These are phyloP conservation scores for Tetragonia tetragonoides DNA, from an alignment of 148 eudicot genomes.

Conservation along the genomic window DNA sequence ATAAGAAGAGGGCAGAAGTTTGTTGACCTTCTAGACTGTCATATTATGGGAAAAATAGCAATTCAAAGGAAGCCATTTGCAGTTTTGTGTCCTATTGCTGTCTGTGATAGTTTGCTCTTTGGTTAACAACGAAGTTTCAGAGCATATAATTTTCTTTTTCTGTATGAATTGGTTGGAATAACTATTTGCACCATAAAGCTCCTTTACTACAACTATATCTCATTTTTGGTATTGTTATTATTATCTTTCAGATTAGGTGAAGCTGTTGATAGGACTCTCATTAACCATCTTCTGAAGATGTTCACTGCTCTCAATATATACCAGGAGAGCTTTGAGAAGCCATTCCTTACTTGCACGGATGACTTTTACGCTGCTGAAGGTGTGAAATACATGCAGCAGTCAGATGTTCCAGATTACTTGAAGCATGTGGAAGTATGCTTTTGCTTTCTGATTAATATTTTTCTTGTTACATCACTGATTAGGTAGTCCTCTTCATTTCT, in stretches of 20 bases:
- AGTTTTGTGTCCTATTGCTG: not conserved
- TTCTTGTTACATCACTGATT: not conserved
- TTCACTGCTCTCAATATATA: conserved; percentile 89
- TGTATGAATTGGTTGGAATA: not conserved
- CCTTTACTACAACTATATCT: not conserved
- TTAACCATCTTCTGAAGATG: conserved; percentile 96
- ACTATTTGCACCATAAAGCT: not conserved
- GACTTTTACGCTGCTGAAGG: conserved; percentile 98
- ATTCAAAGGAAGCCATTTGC: not conserved
- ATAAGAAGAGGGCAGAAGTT: not conserved
- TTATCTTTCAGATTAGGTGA: conserved; percentile 72
- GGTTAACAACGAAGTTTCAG: not conserved
- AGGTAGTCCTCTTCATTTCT: not conserved
- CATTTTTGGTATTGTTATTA: conserved; percentile 8
- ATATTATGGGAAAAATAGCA: not conserved
- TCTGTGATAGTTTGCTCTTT: not conserved
- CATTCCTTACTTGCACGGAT: conserved; percentile 78
- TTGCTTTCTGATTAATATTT: conserved; percentile 10
- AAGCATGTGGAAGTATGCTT: conserved; percentile 86
- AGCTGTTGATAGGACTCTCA: conserved; percentile 93
- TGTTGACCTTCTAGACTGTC: not conserved
- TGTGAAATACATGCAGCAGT: conserved; percentile 88
- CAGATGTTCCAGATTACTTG: conserved; percentile 94
- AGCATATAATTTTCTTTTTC: not conserved
- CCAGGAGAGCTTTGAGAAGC: conserved; percentile 87